Evolutionary conservation across 2,329 filamentous ascomycete species (phyloP).

Genomic region (Hypoxylon sp.): DNA sequence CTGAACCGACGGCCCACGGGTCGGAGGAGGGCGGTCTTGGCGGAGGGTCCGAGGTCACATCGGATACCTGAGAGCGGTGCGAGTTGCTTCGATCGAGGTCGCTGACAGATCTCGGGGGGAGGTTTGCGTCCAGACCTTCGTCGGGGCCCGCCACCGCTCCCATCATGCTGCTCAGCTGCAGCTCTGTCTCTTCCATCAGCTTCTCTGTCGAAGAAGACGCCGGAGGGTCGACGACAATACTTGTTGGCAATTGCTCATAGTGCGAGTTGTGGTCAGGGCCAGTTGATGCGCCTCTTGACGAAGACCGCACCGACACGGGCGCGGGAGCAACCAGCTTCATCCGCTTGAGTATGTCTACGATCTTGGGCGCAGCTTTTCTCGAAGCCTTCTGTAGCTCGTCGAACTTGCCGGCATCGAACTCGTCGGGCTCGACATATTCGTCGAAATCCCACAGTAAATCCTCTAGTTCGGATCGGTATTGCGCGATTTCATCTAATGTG

Average conservation of each 20-base stretch:
- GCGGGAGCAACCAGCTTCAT: conserved; percentile 64
- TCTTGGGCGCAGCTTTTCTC: conserved; percentile 64
- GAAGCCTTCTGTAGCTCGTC: conserved; percentile 64
- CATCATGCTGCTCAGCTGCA: conserved; percentile 47
- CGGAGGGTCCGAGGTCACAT: conserved; percentile 49
- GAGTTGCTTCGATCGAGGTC: conserved; percentile 48
- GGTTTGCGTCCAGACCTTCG: conserved; percentile 43
- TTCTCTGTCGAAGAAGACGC: conserved; percentile 39
- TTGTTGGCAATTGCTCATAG: conserved; percentile 45
- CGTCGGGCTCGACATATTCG: conserved; percentile 65
- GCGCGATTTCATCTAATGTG: conserved; percentile 64
- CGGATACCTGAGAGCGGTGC: conserved; percentile 46
- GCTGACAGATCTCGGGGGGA: conserved; percentile 35
- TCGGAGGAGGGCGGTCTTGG: conserved; percentile 59
- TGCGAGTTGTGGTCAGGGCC: conserved; percentile 34
- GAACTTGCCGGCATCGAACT: conserved; percentile 67
- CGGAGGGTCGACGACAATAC: conserved; percentile 48
- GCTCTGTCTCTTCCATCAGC: conserved; percentile 50
- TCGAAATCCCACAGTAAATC: conserved; percentile 71
- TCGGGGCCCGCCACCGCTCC: conserved; percentile 48
- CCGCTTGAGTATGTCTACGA: conserved; percentile 66
- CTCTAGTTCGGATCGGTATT: conserved; percentile 63
- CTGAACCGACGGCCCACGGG: conserved; percentile 60
- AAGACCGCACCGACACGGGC: conserved; percentile 42
- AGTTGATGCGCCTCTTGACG: conserved; percentile 34